Conservation (phyloP, 2,329 filamentous ascomycete genomes). For the Penicillium capsulatum region DNA sequence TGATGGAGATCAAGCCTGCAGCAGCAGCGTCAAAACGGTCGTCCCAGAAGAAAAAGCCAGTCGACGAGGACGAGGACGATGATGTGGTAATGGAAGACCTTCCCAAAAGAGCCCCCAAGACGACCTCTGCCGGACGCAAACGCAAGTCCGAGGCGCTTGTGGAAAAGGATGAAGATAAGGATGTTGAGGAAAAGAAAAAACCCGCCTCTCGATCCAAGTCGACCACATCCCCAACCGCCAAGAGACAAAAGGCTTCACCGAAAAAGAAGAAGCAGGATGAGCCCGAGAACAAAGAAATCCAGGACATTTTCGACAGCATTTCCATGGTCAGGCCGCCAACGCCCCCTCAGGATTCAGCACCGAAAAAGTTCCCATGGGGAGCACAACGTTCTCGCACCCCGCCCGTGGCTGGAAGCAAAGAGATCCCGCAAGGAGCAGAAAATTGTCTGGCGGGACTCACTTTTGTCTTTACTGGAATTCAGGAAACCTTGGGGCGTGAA, state of each 20-base stretch:
- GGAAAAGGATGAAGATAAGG: constrained; percentile 51
- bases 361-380: constrained; percentile 74
- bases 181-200: constrained; percentile 59
- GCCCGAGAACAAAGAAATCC: constrained; percentile 66
- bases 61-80: constrained; percentile 32
- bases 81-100: constrained; percentile 54
- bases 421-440: constrained; percentile 76
- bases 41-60: constrained; percentile 32
- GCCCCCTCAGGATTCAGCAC: constrained; percentile 66
- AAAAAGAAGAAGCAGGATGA: constrained; percentile 64
- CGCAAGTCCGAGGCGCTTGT: constrained; percentile 55
- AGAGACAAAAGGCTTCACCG: constrained; percentile 53
- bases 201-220: constrained; percentile 35
- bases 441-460: constrained; percentile 85
- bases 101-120: constrained; percentile 44
- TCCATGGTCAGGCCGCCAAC: constrained; percentile 77
- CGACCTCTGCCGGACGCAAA: constrained; percentile 45
- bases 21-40: constrained; percentile 51
- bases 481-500: constrained; percentile 75
- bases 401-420: constrained; percentile 58
- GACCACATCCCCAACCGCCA: constrained; percentile 29
- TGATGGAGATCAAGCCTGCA: constrained; percentile 54
- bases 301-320: constrained; percentile 84
- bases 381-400: constrained; percentile 60
- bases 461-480: constrained; percentile 92